These are phyloP conservation scores for Trichaptum fuscoviolaceum DNA, from an alignment of 768 basidiomycete genomes.

Conservation along the genomic window DNA sequence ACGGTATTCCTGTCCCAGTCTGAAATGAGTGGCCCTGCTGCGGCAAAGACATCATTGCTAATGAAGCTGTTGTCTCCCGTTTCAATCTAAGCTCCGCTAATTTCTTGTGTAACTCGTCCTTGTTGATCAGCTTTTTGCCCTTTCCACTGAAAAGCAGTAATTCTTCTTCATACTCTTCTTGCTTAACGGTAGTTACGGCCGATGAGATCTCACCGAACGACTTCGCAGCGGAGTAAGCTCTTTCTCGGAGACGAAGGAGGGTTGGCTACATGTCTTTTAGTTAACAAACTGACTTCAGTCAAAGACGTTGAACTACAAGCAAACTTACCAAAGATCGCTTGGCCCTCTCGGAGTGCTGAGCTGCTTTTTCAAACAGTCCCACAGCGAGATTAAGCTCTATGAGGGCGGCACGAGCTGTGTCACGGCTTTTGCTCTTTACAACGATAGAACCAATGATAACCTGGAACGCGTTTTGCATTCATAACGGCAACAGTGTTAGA, in stretches of 20 bases:
- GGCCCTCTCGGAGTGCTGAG: slow-evolving; percentile 30
- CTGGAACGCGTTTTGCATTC: background rate
- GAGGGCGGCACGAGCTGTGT: slow-evolving; percentile 63
- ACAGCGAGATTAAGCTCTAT: slow-evolving; percentile 62
- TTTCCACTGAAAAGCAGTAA: background rate
- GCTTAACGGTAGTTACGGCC: background rate
- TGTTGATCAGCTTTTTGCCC: background rate
- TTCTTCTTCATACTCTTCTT: background rate
- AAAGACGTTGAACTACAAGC: background rate
- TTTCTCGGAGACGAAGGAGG: background rate
- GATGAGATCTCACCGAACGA: background rate
- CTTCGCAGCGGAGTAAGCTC: background rate
- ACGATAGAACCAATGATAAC: slow-evolving; percentile 59
- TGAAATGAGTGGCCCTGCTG: background rate
- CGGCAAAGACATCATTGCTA: background rate
- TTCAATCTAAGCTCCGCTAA: background rate
- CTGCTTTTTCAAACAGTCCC: slow-evolving; percentile 59
- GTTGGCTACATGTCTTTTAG: background rate
- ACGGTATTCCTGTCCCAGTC: background rate
- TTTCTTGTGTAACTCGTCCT: background rate
- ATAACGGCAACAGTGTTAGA: background rate
- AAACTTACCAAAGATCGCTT: slow-evolving; percentile 2
- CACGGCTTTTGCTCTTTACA: slow-evolving; percentile 46
- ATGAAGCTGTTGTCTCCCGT: background rate
- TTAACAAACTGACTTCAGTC: background rate